These are phyloP conservation scores for Actinomucor elegans DNA, from an alignment of 371 early-diverging fungal genomes.

Conservation along the genomic window DNA sequence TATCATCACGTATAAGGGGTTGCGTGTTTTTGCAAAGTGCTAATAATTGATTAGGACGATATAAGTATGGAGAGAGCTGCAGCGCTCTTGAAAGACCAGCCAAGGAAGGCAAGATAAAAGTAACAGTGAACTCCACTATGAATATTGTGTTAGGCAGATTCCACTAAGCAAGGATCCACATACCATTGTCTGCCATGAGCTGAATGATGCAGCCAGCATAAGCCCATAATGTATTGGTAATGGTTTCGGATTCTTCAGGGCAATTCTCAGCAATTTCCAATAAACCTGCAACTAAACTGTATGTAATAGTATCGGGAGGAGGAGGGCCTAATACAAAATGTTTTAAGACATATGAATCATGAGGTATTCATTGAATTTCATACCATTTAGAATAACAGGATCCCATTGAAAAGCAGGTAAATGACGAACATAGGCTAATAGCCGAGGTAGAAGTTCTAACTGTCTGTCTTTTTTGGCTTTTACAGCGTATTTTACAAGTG, in stretches of 20 bases:
- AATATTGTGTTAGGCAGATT: background rate
- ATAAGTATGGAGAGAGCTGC: constrained; percentile 56
- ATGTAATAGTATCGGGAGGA: constrained; percentile 46
- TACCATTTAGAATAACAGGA: constrained; percentile 13
- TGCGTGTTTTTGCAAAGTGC: constrained; percentile 49
- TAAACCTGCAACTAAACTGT: constrained; percentile 43
- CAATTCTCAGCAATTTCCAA: constrained; percentile 49
- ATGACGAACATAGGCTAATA: constrained; percentile 35
- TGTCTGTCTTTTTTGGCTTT: constrained; percentile 27
- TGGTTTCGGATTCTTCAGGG: constrained; percentile 37
- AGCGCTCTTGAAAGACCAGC: constrained; percentile 66
- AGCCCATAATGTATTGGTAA: constrained; percentile 30
- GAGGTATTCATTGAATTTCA: too few species aligned
- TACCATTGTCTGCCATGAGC: constrained; percentile 26
- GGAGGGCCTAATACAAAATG: constrained; percentile 15
- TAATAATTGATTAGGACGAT: constrained; percentile 48
- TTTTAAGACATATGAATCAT: constrained; percentile 22
- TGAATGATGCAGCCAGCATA: constrained; percentile 24
- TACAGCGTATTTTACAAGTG: constrained; percentile 45
- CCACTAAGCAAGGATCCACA: too few species aligned
- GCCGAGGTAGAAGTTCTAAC: constrained; percentile 29
- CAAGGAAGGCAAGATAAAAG: constrained; percentile 67
- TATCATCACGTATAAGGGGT: constrained; percentile 53
- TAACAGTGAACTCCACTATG: constrained; percentile 54
- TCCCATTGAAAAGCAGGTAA: constrained; percentile 40